Conservation (phyloP, 2,329 filamentous ascomycete species). For the Knoxdaviesia capensis region DNA sequence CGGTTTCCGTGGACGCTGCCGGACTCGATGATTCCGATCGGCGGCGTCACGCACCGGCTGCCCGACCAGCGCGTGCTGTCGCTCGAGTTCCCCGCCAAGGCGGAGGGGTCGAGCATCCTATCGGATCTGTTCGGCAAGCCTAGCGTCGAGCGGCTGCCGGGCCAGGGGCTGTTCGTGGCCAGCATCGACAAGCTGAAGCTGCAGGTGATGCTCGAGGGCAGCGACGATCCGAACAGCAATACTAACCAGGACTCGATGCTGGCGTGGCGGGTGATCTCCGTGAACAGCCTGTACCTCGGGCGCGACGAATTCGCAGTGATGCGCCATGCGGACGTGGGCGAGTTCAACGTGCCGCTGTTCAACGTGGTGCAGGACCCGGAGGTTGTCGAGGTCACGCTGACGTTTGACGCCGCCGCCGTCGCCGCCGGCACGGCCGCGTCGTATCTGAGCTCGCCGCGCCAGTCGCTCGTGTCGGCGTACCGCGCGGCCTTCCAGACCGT, state of each 20-base stretch:
- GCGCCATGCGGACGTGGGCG: conserved; percentile 52
- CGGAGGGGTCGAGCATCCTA: conserved; percentile 19
- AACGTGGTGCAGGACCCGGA: conserved; percentile 54
- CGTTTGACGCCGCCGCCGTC: conserved; percentile 6
- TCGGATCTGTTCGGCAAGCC: conserved; percentile 21
- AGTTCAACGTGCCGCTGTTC: conserved; percentile 69
- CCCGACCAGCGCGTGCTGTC: conserved; percentile 48
- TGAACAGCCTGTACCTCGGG: conserved; percentile 64
- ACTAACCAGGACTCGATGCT: conserved; percentile 12
- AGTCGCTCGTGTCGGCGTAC: conserved; percentile 5
- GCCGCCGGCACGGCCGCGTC: conserved; percentile 1
- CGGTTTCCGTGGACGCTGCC: conserved; percentile 91
- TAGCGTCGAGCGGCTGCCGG: conserved; percentile 7
- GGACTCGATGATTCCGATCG: conserved; percentile 46
- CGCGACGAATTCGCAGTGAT: conserved; percentile 77
- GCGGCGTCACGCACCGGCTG: conserved; percentile 61
- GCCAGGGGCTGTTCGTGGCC: conserved; percentile 5
- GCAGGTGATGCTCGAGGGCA: conserved; percentile 45
- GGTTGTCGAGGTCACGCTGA: conserved; percentile 54
- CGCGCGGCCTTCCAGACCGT: conserved; percentile 6
- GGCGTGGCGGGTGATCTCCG: conserved; percentile 53
- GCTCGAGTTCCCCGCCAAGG: conserved; percentile 38
- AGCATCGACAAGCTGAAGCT: conserved; percentile 37
- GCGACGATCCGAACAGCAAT: conserved; percentile 11
- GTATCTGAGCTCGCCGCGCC: background rate